phyloP scores from a whole-genome alignment of 441 rosid genomes.

The Corymbia calophylla region DNA sequence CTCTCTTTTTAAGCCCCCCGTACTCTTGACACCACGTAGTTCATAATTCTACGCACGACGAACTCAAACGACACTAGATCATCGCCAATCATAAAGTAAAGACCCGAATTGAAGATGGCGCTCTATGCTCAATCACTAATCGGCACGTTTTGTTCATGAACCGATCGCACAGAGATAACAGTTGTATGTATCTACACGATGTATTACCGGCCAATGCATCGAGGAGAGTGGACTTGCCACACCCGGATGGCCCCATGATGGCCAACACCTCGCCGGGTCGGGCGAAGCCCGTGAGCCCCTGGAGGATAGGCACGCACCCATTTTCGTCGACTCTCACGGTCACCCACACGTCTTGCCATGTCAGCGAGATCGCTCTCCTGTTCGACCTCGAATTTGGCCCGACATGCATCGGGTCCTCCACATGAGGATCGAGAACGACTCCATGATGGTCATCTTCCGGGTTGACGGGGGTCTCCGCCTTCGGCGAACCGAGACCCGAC shows the following conservation, averaged over 20 bases:
- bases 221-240: background rate
- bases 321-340: background rate
- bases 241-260: background rate
- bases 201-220: background rate
- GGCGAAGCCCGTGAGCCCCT: background rate
- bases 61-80: background rate
- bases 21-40: background rate
- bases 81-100: background rate
- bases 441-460: background rate
- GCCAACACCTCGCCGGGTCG: background rate
- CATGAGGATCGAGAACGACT: rapidly evolving
- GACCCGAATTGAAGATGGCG: background rate
- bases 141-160: background rate
- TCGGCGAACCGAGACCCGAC: background rate
- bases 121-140: background rate
- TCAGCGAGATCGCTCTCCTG: background rate
- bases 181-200: background rate
- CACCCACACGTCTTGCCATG: background rate
- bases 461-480: background rate
- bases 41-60: background rate
- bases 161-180: background rate
- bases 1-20: background rate
- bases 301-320: background rate
- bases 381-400: background rate
- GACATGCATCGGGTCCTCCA: background rate